phyloP scores from a whole-genome alignment of 2,329 filamentous ascomycete genomes.

The Alternaria gansuensis region DNA sequence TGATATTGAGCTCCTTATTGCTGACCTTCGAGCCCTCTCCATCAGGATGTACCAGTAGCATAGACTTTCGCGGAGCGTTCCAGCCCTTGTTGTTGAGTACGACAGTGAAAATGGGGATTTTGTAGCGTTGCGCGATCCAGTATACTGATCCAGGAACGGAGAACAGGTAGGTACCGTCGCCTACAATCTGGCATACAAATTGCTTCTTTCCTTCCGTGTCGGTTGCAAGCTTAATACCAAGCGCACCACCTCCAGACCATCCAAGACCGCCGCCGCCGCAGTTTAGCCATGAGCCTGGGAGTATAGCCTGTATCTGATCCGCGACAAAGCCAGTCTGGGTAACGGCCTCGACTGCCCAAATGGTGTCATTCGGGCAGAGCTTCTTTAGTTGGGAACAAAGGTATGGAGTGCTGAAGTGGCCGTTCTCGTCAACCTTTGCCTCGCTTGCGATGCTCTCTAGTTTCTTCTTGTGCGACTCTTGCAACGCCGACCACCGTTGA shows the following conservation, averaged over 20 bases:
- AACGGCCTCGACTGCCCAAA: slow-evolving; percentile 81
- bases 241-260: slow-evolving; percentile 77
- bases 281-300: slow-evolving; percentile 80
- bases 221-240: slow-evolving; percentile 78
- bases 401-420: slow-evolving; percentile 69
- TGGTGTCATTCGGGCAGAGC: slow-evolving; percentile 69
- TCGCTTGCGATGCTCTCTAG: slow-evolving; percentile 67
- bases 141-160: slow-evolving; percentile 71
- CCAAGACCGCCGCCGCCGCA: slow-evolving; percentile 82
- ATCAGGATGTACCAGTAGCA: slow-evolving; percentile 71
- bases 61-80: slow-evolving; percentile 70
- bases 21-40: slow-evolving; percentile 68
- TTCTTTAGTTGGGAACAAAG: slow-evolving; percentile 65
- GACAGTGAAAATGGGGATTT: slow-evolving; percentile 71
- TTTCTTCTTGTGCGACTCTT: slow-evolving; percentile 66
- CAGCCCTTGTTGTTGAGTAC: slow-evolving; percentile 76
- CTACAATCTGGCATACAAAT: slow-evolving; percentile 63
- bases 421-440: slow-evolving; percentile 68
- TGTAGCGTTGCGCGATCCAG: slow-evolving; percentile 73
- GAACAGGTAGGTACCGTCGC: slow-evolving; percentile 74
- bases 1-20: slow-evolving; percentile 72
- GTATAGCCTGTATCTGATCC: slow-evolving; percentile 73
- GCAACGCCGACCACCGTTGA: slow-evolving; percentile 64
- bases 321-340: slow-evolving; percentile 73
- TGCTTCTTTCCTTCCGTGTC: slow-evolving; percentile 57